Conservation (phyloP, 2,329 filamentous ascomycete species). For the Neoarthrinium moseri region DNA sequence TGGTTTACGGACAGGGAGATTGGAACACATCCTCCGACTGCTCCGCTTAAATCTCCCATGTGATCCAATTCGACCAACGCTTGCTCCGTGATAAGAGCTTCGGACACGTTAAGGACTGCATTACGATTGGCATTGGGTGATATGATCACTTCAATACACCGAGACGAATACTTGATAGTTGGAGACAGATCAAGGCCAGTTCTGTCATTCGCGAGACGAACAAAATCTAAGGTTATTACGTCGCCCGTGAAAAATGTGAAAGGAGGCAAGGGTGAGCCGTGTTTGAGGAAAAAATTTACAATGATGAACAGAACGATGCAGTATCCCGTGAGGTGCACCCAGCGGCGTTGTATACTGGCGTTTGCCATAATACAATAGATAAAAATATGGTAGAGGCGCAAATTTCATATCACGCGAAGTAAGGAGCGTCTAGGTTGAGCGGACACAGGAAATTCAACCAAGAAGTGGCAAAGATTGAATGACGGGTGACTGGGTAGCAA, state of each 20-base stretch:
- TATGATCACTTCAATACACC: background rate
- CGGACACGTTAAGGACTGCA: background rate
- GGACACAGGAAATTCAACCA: too few species aligned
- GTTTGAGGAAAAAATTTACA: background rate
- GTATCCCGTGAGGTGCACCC: background rate
- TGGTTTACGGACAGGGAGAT: conserved; percentile 45
- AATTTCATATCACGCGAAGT: too few species aligned
- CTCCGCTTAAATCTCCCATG: background rate
- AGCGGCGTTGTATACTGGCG: background rate
- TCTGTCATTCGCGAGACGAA: background rate
- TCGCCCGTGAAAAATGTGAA: background rate
- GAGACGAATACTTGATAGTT: background rate
- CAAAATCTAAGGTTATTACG: background rate
- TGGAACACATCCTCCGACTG: conserved; percentile 33
- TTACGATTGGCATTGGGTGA: background rate
- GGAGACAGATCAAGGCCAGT: background rate
- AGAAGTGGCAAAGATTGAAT: too few species aligned
- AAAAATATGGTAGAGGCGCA: too few species aligned
- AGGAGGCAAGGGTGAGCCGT: background rate
- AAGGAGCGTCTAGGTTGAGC: too few species aligned
- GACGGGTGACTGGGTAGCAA: too few species aligned
- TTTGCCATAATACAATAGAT: too few species aligned
- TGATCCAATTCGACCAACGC: background rate
- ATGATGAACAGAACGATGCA: background rate
- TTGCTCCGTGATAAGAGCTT: background rate